Percentiles rank a stretch among this genome's conserved stretches.
Conservation (phyloP, 2,329 filamentous ascomycete species). For the Claviceps capensis region DNA sequence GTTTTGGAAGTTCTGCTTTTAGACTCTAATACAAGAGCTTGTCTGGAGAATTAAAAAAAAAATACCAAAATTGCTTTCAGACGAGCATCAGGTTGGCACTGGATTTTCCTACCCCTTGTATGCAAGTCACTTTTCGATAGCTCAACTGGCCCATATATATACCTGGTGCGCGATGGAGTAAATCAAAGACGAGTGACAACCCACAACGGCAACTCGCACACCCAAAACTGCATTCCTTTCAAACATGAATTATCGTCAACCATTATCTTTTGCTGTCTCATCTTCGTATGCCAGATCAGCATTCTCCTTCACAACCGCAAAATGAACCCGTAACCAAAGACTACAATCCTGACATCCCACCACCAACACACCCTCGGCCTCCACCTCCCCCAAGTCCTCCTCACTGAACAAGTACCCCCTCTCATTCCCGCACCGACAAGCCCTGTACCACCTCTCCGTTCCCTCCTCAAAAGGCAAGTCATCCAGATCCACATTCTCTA, state of each 20-base stretch:
- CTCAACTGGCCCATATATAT: not conserved
- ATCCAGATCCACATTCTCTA: slow-evolving; percentile 52
- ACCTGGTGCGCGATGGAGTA: not conserved
- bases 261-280: slow-evolving; percentile 9
- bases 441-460: slow-evolving; percentile 36
- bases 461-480: slow-evolving; percentile 42
- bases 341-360: slow-evolving; percentile 55
- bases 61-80: slow-evolving; percentile 33
- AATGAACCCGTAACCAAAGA: slow-evolving; percentile 51
- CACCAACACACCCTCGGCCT: slow-evolving; percentile 44
- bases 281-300: slow-evolving; percentile 8
- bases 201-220: too few species aligned
- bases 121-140: not conserved
- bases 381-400: slow-evolving; percentile 43
- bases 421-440: slow-evolving; percentile 51
- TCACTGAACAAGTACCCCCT: slow-evolving; percentile 46
- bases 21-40: slow-evolving; percentile 40
- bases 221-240: too few species aligned
- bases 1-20: slow-evolving; percentile 35
- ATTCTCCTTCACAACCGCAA: slow-evolving; percentile 36
- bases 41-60: slow-evolving; percentile 45
- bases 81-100: not conserved
- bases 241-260: slow-evolving; percentile 8
- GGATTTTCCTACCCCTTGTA: not conserved
- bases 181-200: not conserved